A percentile compares a stretch with the other conserved stretches of the same genome.
phyloP scores from a whole-genome alignment of 208 protist genomes.

The Porcisia hertigi region DNA sequence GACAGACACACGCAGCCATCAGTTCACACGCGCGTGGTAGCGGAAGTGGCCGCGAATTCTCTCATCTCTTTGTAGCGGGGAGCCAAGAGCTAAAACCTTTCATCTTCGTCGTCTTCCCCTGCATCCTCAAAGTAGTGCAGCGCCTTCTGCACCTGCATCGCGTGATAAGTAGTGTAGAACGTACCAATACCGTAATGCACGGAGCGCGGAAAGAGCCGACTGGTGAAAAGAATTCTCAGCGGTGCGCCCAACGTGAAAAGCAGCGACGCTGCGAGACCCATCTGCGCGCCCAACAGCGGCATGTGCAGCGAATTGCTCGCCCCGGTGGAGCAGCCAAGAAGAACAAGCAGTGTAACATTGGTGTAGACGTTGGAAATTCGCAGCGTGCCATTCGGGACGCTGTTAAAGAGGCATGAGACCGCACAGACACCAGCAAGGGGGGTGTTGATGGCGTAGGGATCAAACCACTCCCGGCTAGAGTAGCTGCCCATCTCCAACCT shows the following conservation, averaged over 20 bases:
- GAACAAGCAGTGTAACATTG: constrained; percentile 51
- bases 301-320: constrained; percentile 34
- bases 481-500: constrained; percentile 38
- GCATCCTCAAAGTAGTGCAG: constrained; percentile 73
- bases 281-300: constrained; percentile 52
- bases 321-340: constrained; percentile 59
- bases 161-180: constrained; percentile 70
- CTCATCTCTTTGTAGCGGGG: not conserved
- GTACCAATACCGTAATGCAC: constrained; percentile 70
- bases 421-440: constrained; percentile 62
- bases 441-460: constrained; percentile 56
- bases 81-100: constrained; percentile 22
- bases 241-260: constrained; percentile 59
- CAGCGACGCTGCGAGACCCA: constrained; percentile 50
- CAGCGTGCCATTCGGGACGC: constrained; percentile 58
- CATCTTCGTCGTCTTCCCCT: constrained; percentile 57
- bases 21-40: not conserved
- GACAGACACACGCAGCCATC: not conserved
- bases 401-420: constrained; percentile 73
- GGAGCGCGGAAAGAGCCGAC: constrained; percentile 58
- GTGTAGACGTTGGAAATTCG: constrained; percentile 62
- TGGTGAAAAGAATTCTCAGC: constrained; percentile 58
- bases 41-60: not conserved
- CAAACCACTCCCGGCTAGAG: constrained; percentile 51
- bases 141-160: constrained; percentile 41